Conservation (phyloP, 495 filamentous ascomycete genomes). For the Penicillium mononematosum region DNA sequence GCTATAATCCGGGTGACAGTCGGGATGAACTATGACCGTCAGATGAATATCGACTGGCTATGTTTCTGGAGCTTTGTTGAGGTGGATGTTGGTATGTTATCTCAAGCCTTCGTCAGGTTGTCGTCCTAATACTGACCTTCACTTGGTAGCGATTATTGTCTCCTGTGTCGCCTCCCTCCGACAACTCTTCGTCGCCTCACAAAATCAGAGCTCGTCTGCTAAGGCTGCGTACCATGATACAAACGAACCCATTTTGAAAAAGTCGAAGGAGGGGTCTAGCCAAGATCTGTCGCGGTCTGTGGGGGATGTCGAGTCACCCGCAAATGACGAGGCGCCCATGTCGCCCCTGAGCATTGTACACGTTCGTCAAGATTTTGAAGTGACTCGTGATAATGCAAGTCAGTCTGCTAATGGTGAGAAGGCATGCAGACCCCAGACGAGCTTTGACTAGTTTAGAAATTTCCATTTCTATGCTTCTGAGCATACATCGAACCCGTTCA, state of each 20-base stretch:
- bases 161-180: conserved; percentile 17
- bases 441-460: neutral
- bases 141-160: conserved; percentile 12
- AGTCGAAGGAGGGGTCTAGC: neutral
- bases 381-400: neutral
- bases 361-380: conserved; percentile 16
- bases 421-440: neutral
- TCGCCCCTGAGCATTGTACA: conserved; percentile 10
- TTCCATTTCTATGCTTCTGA: neutral
- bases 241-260: neutral
- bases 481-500: neutral
- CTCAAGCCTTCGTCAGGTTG: neutral
- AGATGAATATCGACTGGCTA: conserved; percentile 26
- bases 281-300: neutral
- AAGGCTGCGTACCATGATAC: conserved; percentile 1
- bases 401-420: neutral
- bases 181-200: conserved; percentile 13
- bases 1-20: conserved; percentile 26
- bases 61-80: conserved; percentile 33
- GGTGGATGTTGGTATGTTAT: conserved; percentile 19
- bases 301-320: neutral
- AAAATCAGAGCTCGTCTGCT: conserved; percentile 2
- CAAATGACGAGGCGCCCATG: neutral
- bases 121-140: neutral
- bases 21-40: conserved; percentile 13